Evolutionary conservation across 1,284 basidiomycete species (phyloP).

Genomic region (Schizophyllum amplum): DNA sequence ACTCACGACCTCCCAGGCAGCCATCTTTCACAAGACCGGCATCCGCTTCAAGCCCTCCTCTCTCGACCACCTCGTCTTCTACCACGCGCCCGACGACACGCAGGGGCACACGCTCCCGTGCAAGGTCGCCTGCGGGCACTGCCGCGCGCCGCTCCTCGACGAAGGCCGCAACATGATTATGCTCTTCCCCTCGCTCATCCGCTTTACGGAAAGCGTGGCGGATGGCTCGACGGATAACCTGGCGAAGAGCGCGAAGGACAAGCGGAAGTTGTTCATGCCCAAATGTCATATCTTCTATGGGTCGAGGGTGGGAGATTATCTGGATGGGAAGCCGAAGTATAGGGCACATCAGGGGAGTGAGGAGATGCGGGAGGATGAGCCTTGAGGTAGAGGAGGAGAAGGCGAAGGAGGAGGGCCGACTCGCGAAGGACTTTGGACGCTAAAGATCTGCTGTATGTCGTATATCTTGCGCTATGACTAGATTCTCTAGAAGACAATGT

Average conservation of each 20-base stretch:
- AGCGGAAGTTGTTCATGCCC: background rate
- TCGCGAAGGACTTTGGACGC: no score
- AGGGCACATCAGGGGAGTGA: background rate
- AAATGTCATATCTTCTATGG: constrained; percentile 4
- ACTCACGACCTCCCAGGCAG: background rate
- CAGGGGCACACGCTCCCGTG: constrained; percentile 1
- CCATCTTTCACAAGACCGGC: background rate
- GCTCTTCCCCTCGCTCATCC: constrained; percentile 1
- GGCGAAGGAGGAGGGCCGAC: no score
- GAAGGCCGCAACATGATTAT: constrained; percentile 5
- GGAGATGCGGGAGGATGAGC: background rate
- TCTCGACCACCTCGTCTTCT: background rate
- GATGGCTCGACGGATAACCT: background rate
- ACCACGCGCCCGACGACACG: background rate
- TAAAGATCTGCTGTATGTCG: no score
- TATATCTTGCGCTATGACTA: no score
- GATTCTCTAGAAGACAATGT: no score
- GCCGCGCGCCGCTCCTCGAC: constrained; percentile 2
- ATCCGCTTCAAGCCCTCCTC: background rate
- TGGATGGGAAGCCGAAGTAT: constrained; percentile 1
- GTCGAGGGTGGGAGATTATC: background rate
- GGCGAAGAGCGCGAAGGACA: background rate
- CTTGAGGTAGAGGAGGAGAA: no score
- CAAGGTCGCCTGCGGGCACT: constrained; percentile 2
- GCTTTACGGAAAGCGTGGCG: background rate